A percentile compares a stretch with the other conserved stretches of the same genome.
phyloP scores from a whole-genome alignment of 1,284 basidiomycete species.

The Stygiomarasmius scandens region DNA sequence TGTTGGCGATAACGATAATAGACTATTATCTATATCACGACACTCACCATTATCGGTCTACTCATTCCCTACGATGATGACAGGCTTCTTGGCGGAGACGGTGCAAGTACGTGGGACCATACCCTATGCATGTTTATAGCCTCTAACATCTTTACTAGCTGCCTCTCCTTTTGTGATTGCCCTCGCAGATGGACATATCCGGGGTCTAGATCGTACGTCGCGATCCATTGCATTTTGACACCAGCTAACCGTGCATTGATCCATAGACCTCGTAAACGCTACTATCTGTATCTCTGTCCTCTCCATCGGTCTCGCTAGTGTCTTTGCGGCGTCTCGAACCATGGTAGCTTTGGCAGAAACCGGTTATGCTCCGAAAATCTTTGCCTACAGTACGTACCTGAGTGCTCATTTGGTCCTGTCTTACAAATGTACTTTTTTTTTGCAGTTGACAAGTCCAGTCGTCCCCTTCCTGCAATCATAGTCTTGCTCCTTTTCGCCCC shows the following conservation, averaged over 20 bases:
- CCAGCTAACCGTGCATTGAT: background rate
- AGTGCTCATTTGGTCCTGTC: background rate
- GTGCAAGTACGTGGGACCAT: slow-evolving; percentile 29
- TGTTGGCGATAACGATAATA: slow-evolving; percentile 19
- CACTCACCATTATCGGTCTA: slow-evolving; percentile 43
- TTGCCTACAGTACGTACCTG: slow-evolving; percentile 33
- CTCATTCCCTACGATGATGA: slow-evolving; percentile 57
- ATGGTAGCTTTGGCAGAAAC: slow-evolving; percentile 70
- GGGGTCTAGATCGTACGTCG: slow-evolving; percentile 55
- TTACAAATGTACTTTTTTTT: slow-evolving; percentile 17
- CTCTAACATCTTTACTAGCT: slow-evolving; percentile 41
- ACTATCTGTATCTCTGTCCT: slow-evolving; percentile 72
- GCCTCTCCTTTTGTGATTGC: slow-evolving; percentile 69
- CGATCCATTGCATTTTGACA: background rate
- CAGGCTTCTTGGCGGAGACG: slow-evolving; percentile 43
- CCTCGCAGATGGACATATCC: slow-evolving; percentile 61
- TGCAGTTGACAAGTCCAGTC: slow-evolving; percentile 45
- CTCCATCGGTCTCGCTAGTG: slow-evolving; percentile 68
- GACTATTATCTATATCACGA: slow-evolving; percentile 46
- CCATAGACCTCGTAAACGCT: slow-evolving; percentile 63
- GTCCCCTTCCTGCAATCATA: slow-evolving; percentile 41
- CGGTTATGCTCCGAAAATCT: slow-evolving; percentile 68
- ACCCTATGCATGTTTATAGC: background rate
- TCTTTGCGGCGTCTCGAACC: slow-evolving; percentile 69
- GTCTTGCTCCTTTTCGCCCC: slow-evolving; percentile 38